Evolutionary conservation across 495 filamentous ascomycete species (phyloP), one percentile per base, ranked within the genome.

Genomic region (Aspergillus saccharolyticus): DNA sequence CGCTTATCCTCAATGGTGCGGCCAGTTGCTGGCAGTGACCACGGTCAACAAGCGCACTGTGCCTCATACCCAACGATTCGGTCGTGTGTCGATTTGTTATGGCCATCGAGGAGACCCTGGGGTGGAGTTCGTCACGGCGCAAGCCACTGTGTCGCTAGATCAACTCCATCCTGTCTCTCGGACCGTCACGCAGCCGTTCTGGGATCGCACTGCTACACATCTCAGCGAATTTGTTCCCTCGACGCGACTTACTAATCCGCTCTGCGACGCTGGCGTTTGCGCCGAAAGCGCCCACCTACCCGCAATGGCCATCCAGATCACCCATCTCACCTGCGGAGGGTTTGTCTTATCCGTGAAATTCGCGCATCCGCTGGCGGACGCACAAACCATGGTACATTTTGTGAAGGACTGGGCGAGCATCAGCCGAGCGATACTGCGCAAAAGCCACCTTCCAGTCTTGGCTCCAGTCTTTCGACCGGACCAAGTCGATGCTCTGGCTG

Each of bases 351-450:
- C 71, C 25, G 63, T 78, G 18, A 73, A 69, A 42, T 52, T 78
- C 0, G 67, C 74, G 0, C 80, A 84, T 60, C 70, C 71, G 16
- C 61, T 83, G 5, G 73, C 74, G 1, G 81, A 84, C 63, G 77
- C 78, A 3, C 63, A 73, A 24, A 46, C 74, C 1, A 54, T 84
- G n/a, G 63, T 73, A 14, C 58, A 68, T 17, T 83, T 84, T 28
- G 66, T 74, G 4, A 70, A 80, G 25, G 66, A 74, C 30, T 81
- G 75, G 78, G 70, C 74, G 17, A 55, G 25, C 8, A 65, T 65
- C 17, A 68, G 59, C 51, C 62, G 54, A 12, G 59, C 62, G 30
- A 45, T 67, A 9, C 25, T 61, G 1, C 52, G 53, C 2, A 51
- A 57, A 6, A 47, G 2, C 0, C 51, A 58, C 3, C 6, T 54